Conservation (phyloP, 768 basidiomycete species). For the Nidularia sp. region DNA sequence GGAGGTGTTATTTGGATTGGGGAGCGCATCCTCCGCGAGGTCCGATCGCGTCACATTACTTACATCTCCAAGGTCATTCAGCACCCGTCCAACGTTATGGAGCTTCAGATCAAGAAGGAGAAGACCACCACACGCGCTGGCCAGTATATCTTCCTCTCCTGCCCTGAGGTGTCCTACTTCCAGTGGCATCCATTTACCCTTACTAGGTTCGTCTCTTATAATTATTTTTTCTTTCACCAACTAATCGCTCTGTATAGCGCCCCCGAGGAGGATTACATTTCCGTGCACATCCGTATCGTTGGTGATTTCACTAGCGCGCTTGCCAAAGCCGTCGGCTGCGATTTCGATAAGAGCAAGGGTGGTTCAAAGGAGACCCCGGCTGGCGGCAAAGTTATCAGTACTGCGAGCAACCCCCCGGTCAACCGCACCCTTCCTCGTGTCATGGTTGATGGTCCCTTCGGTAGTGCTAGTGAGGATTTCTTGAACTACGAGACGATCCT, state of each 20-base stretch:
- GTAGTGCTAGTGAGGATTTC: slow-evolving; percentile 88
- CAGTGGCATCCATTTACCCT: slow-evolving; percentile 98
- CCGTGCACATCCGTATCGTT: slow-evolving; percentile 88
- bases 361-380: slow-evolving; percentile 36
- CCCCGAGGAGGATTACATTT: slow-evolving; percentile 93
- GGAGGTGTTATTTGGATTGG: slow-evolving; percentile 82
- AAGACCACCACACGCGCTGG: slow-evolving; percentile 79
- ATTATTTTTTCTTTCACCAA: not conserved
- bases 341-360: slow-evolving; percentile 59
- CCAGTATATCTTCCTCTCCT: slow-evolving; percentile 90
- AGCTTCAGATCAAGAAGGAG: slow-evolving; percentile 97
- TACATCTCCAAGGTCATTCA: slow-evolving; percentile 94
- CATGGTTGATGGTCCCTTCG: slow-evolving; percentile 97
- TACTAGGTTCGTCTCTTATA: slow-evolving; percentile 54
- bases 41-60: slow-evolving; percentile 86
- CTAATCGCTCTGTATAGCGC: slow-evolving; percentile 42
- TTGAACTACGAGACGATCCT: slow-evolving; percentile 85
- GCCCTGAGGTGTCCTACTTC: slow-evolving; percentile 90
- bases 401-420: slow-evolving; percentile 51
- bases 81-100: slow-evolving; percentile 91
- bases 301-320: slow-evolving; percentile 89
- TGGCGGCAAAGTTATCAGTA: slow-evolving; percentile 61
- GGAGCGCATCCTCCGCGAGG: slow-evolving; percentile 90
- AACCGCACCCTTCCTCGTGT: slow-evolving; percentile 80
- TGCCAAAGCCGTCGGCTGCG: slow-evolving; percentile 78